These are phyloP conservation scores for Piper betle DNA, from an alignment of 164 flowering plant genomes.

Conservation along the genomic window DNA sequence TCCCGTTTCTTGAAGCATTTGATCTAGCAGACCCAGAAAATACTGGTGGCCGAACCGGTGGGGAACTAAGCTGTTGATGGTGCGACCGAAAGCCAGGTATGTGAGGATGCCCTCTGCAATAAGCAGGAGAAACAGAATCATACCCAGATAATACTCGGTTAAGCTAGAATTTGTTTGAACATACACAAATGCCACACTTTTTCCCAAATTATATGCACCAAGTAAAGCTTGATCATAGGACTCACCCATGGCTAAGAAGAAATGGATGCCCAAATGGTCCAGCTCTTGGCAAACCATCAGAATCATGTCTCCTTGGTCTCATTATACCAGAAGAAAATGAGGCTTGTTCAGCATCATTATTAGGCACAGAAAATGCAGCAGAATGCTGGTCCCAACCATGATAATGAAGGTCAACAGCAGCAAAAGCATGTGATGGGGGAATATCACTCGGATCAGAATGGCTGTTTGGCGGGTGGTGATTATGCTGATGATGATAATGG, in stretches of 20 bases:
- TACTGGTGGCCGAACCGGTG: constrained; percentile 27
- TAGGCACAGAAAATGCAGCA: constrained; percentile 27
- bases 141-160: background rate
- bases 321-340: constrained; percentile 25
- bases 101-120: constrained; percentile 56
- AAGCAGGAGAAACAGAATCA: constrained; percentile 46
- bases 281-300: constrained; percentile 42
- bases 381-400: constrained; percentile 59
- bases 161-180: background rate
- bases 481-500: constrained; percentile 15
- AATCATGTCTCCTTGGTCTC: constrained; percentile 36
- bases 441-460: constrained; percentile 41
- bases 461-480: constrained; percentile 41
- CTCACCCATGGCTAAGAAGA: constrained; percentile 53
- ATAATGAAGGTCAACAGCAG: constrained; percentile 44
- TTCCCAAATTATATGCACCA: too few species aligned
- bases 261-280: constrained; percentile 48
- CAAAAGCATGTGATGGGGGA: constrained; percentile 22
- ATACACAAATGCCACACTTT: background rate
- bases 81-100: constrained; percentile 59
- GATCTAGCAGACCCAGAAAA: constrained; percentile 34
- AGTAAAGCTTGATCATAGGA: too few species aligned
- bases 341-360: constrained; percentile 21
- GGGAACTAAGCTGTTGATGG: constrained; percentile 39
- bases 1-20: constrained; percentile 33